Conservation (phyloP, 495 filamentous ascomycete genomes). For the Penicillium bialowiezense region DNA sequence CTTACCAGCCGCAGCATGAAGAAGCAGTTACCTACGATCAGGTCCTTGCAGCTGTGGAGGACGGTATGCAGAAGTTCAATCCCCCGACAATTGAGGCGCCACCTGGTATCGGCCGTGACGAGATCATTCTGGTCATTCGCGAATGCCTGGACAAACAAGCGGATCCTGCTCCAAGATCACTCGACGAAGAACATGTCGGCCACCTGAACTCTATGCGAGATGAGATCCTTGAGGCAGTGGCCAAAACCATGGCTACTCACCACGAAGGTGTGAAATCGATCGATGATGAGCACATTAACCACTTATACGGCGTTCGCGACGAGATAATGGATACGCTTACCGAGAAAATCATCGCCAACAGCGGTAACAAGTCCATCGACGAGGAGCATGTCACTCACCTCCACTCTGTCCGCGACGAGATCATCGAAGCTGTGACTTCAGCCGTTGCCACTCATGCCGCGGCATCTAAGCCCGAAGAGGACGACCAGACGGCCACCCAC, state of each 20-base stretch:
- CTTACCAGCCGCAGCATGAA: constrained; percentile 61
- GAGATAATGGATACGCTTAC: constrained; percentile 51
- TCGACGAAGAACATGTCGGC: constrained; percentile 21
- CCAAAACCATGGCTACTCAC: constrained; percentile 5
- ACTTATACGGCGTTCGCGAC: constrained; percentile 2
- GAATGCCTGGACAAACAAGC: constrained; percentile 10
- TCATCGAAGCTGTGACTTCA: constrained; percentile 46
- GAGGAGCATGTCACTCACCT: constrained; percentile 8
- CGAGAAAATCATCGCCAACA: constrained; percentile 13
- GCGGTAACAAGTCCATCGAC: background rate
- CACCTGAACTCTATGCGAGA: constrained; percentile 21
- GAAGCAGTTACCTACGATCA: constrained; percentile 68
- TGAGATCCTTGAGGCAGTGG: constrained; percentile 47
- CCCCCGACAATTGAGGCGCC: constrained; percentile 67
- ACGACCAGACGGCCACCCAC: constrained; percentile 13
- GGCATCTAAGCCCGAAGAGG: constrained; percentile 16
- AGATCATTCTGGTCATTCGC: constrained; percentile 5
- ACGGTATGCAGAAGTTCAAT: constrained; percentile 73
- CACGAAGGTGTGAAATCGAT: background rate
- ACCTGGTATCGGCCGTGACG: constrained; percentile 60
- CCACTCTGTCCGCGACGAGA: constrained; percentile 25
- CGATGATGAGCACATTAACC: constrained; percentile 12
- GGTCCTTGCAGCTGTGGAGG: constrained; percentile 75
- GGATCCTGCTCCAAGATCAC: constrained; percentile 10
- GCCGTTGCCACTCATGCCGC: constrained; percentile 49